These are phyloP conservation scores for Colletotrichum sp. DNA, from an alignment of 2,329 filamentous ascomycete genomes.

Conservation along the genomic window DNA sequence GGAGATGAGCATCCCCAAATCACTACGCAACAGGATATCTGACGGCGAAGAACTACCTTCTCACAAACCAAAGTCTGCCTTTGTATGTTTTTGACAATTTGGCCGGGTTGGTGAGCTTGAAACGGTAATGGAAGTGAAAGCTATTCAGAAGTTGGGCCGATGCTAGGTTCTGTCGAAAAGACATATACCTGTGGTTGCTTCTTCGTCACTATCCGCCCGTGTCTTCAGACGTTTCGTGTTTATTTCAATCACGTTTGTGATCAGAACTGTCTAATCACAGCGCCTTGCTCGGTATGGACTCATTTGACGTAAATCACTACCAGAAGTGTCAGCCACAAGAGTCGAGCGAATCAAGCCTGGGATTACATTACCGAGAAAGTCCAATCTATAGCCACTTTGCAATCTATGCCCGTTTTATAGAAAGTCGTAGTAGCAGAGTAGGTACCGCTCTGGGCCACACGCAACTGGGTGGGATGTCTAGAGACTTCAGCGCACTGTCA, in stretches of 20 bases:
- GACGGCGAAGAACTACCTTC: rapidly evolving
- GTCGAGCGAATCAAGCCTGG: too few relatives aligned
- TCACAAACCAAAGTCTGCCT: neutral
- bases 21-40: neutral
- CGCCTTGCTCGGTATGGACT: neutral
- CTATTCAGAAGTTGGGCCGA: neutral
- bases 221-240: neutral
- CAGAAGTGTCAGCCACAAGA: rapidly evolving
- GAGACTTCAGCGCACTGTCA: neutral
- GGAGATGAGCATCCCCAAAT: rapidly evolving
- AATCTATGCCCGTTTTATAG: neutral
- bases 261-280: too few relatives aligned
- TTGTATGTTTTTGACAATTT: neutral
- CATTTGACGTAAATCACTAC: rapidly evolving
- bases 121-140: neutral
- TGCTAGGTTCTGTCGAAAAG: neutral
- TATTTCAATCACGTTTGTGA: neutral
- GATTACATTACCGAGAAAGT: rapidly evolving
- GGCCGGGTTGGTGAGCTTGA: neutral
- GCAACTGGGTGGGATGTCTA: rapidly evolving
- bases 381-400: rapidly evolving
- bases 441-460: neutral
- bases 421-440: too few relatives aligned
- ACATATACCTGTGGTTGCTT: rapidly evolving
- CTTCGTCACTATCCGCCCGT: rapidly evolving